Base-by-base conservation (phyloP, 2,329 filamentous ascomycete species). In the Orbilia brochopaga region DNA sequence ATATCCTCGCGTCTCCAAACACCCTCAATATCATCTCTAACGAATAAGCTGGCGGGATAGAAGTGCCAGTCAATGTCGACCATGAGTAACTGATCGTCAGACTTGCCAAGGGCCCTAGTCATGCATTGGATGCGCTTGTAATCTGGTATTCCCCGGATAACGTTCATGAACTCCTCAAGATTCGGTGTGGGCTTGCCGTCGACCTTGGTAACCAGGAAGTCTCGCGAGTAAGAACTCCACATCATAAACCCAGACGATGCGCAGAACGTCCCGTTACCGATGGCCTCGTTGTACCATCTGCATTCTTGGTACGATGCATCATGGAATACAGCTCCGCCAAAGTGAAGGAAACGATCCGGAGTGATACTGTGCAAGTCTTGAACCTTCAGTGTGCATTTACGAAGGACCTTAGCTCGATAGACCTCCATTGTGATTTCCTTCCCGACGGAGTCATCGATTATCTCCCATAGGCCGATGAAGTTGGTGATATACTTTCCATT, bases 401-500 rank as follows among this genome's bases (percentile, higher is more conserved):
- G 44, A 6, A 75, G 54, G 17, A 76, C 74, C 35, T 76, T 75
- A 1, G 74, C 74, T 15, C 76, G 70, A 23, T 76, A 76, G 35
- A 77, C 73, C 19, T 75, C 74, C 23, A 77, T 32, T 19, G 70
- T 69, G 27, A 77, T 76, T 50, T 76, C 74, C 35, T 75, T 53
- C 23, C 66, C 76, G 27, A 77, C 75, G 13, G 65, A 74, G 11
- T 77, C 75, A 61, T 77, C 76, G 54, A 77, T 77, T 21, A 77
- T 77, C 11, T 74, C 70, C 76, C 76, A 77, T n/a, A 77, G 51
- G 24, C 63, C 73, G 35, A 76, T 73, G 64, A 77, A 77, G 50
- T 74, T 74, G 13, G 94, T 99, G 79, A 97, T 94, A 74, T 97
- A 87, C 78, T 93, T 90, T 76, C 86, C 90, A 79, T 97, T 96